Evolutionary conservation across 148 eudicot genomes (phyloP), one percentile per base, ranked within the genome.

Genomic region (Rhododendron ovatum): DNA sequence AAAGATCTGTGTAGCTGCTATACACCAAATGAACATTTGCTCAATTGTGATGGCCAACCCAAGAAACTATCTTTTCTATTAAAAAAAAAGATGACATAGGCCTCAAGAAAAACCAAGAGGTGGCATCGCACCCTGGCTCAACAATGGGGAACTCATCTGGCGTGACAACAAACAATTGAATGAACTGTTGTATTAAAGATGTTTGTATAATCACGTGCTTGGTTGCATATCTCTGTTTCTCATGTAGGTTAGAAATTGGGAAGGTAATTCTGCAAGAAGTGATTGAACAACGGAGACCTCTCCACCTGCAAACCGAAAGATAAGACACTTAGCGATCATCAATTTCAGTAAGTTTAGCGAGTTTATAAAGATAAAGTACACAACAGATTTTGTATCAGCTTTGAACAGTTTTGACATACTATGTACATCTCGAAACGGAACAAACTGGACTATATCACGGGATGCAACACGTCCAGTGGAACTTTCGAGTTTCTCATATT

Each of bases 371-470:
- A 37, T 35, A n/a, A 24, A 35, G 26, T 6, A 14, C 10, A 7
- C 1, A 35, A 24, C 24, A 5, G 10, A 20, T 17, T 45, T n/a
- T 45, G 4, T 75, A 28, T 33, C 39, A 47, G 24, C 22, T 50
- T 17, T 83, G 63, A 39, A 63, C 14, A 76, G 41, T 50, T 76
- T 82, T 41, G 33, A 73, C 95, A 91, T 82, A 95, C 99, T 92
- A 22, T 95, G 96, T 45, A 94, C 93, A 86, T 98, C 98, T 22
- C 98, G 94, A 84, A 98, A 88, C n/a, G 98, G 98, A 82, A 95
- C 98, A 86, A 97, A 97, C 84, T 97, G 99, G 89, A 97, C 95
- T 57, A 97, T 94, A 89, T 97, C 98, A 51, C 99, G 99, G 53
- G 98, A 88, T 71, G 99, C 95, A 67, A 94, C 92, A 83, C 96